Evolutionary conservation across 352 stramenopile genomes (phyloP), one percentile per base, ranked within the genome.

Genomic region (Globisporangium acanthophoron): DNA sequence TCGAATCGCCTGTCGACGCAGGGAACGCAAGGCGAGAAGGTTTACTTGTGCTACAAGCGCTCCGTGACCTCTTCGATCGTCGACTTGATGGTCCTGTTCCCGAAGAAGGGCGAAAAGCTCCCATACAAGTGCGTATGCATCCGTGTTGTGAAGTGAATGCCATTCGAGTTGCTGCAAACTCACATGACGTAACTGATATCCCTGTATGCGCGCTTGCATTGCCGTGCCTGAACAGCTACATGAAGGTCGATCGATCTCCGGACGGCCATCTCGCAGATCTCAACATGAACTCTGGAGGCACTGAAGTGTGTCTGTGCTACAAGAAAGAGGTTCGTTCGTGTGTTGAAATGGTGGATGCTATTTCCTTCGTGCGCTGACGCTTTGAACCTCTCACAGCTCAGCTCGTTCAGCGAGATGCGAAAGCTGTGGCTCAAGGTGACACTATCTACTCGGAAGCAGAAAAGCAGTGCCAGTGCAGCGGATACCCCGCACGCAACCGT

Each of bases 11-110:
- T 52, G 13, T 16, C 13, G 13, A 37, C 13, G 7, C 35, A 95
- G 85, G 83, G 83, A 21, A 90, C 78, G 4, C 80, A 90, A 81
- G 81, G 83, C 9, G 83, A 93, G 52, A 88, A 85, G 46, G 86
- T 93, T 16, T 88, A 79, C 49, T 48, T 95, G 46, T 93, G 82
- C 65, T 85, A 80, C 44, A 91, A 88, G 46, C 70, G 85, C 21
- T 93, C 81, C 3, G 48, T 66, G 20, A 80, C 58, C 33, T 86
- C 80, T 7, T 71, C 72, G 2, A 83, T 95, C 33, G 66, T 78
- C 21, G 83, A 92, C 51, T 67, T 92, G 29, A 66, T 76, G 8
- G 70, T 93, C 27, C 47, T 95, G 16, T 93, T 91, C 20, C 81
- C 85, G 2, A 82, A 79, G 43, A 95, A 95, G 60, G 85, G 81